Evolutionary conservation across 2,329 filamentous ascomycete genomes (phyloP).

Genomic region (Rutstroemia sp.): DNA sequence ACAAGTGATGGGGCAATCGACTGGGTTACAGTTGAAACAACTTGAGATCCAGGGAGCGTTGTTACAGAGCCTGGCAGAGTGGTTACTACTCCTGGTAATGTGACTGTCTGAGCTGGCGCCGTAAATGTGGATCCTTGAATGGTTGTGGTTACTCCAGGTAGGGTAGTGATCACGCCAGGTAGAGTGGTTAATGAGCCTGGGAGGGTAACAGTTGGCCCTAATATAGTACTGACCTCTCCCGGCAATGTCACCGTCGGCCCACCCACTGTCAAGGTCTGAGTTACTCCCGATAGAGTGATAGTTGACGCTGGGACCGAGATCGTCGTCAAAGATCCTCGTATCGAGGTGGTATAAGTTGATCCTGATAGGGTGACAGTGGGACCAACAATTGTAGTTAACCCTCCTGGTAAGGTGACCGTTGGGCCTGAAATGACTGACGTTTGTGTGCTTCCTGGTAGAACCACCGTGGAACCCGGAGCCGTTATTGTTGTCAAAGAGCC

Average conservation of each 20-base stretch:
- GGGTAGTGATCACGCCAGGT: background rate
- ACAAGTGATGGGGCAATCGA: background rate
- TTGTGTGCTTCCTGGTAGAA: background rate
- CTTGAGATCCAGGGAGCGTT: background rate
- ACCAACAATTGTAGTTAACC: background rate
- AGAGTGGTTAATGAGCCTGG: background rate
- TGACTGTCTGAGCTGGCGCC: background rate
- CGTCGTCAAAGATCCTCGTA: constrained; percentile 13
- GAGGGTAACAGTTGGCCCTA: background rate
- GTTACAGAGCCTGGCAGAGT: background rate
- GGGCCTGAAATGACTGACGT: background rate
- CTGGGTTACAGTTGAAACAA: constrained; percentile 4
- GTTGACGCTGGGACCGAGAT: constrained; percentile 4
- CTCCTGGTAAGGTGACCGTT: background rate
- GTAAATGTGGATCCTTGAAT: constrained; percentile 1
- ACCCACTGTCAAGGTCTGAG: background rate
- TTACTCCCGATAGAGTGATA: background rate
- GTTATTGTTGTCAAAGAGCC: constrained; percentile 11
- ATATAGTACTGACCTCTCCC: background rate
- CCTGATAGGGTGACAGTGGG: background rate
- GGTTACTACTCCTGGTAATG: background rate
- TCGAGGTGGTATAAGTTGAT: constrained; percentile 5
- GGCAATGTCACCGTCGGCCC: background rate
- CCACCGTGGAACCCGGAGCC: constrained; percentile 5
- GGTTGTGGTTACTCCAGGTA: background rate